Evolutionary conservation across 1,139 yeast species (phyloP).

Genomic region (Yamadazyma songkhlaensis): DNA sequence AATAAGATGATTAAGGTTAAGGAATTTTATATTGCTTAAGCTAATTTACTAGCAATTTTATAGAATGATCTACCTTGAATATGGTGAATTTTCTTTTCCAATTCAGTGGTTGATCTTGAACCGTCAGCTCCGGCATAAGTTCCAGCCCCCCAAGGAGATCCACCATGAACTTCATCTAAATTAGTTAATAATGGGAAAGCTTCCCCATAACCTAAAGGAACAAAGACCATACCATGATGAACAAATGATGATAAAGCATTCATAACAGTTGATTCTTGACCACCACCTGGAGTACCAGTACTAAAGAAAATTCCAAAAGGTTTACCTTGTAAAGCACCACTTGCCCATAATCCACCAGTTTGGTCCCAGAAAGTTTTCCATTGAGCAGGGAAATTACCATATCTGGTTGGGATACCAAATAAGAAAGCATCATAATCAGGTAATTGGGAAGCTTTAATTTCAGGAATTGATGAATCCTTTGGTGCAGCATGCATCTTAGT

Average conservation of each 20-base stretch:
- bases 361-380: conserved; percentile 79
- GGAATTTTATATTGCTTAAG: not conserved
- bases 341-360: conserved; percentile 82
- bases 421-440: conserved; percentile 68
- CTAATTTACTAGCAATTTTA: conserved; percentile 30
- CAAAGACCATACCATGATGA: conserved; percentile 78
- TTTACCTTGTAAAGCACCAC: conserved; percentile 72
- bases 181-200: conserved; percentile 57
- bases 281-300: conserved; percentile 84
- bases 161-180: conserved; percentile 74
- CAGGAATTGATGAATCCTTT: conserved; percentile 58
- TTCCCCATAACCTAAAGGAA: conserved; percentile 77
- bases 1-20: not conserved
- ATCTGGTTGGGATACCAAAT: conserved; percentile 84
- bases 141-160: conserved; percentile 91
- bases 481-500: conserved; percentile 61
- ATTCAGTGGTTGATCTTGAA: conserved; percentile 63
- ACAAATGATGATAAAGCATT: conserved; percentile 65
- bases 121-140: conserved; percentile 77
- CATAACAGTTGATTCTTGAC: conserved; percentile 69
- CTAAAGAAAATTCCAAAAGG: conserved; percentile 74
- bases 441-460: conserved; percentile 59
- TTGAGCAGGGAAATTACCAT: conserved; percentile 79
- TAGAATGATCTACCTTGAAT: conserved; percentile 66
- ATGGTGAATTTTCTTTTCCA: conserved; percentile 62